Base-by-base conservation (phyloP, 441 rosid species). In the Rhodomyrtus psidioides region DNA sequence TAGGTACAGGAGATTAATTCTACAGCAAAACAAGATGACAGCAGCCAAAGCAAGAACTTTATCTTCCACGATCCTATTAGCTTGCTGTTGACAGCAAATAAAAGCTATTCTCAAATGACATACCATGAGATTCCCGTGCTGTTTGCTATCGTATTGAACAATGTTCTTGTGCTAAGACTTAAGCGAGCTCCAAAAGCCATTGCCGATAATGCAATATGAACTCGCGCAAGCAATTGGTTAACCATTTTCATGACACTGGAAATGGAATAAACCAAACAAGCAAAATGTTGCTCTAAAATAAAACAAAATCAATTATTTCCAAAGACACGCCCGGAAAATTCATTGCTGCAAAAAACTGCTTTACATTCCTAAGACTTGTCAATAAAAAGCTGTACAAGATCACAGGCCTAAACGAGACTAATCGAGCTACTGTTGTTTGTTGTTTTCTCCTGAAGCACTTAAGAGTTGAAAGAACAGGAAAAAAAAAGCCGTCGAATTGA, bases 141-240 rank as follows among this genome's bases (percentile, higher is more conserved):
- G 86, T 92, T 91, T 81, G 90, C 87, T 81, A 96, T 93, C 70
- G 90, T 91, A 89, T 95, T 90, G 86, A 95, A 97, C 85, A 97
- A 93, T 83, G 86, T 89, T 92, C 97, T 91, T 85, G 99, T 93
- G 88, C 91, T 92, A 88, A 97, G 98, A 88, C 99, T 96, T 89
- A 97, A 91, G 70, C 97, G 96, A 89, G 98, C 97, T 86, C 98
- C 99, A 87, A 96, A 94, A 74, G 99, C 99, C 94, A 97, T 95
- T 83, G 98, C 99, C 92, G 98, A 92, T 87, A 97, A 92, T 90
- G 99, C 99, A 86, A 97, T 97, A 90, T 97, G 99, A 89, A 96
- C 96, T 88, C 99, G 98, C 87, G 99, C 99, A 90, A 97, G 99
- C 91, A 97, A 89, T 89, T 97, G 99, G 90, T 97, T 97, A 89